Base-by-base conservation (phyloP, 176 grass and related monocot species). In the Avena atlantica region DNA sequence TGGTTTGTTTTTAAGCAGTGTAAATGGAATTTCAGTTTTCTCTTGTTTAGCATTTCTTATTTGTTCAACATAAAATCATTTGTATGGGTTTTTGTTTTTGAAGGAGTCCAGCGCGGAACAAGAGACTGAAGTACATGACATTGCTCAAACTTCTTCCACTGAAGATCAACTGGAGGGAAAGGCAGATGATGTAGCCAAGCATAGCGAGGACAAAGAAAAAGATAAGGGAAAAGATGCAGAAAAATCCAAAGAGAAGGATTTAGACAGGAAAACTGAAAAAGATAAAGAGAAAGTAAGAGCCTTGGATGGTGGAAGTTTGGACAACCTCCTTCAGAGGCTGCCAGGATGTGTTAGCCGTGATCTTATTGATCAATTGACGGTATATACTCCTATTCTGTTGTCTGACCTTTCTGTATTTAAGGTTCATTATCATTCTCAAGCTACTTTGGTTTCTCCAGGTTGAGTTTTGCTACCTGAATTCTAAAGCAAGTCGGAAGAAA, bases 401-500 rank as follows among this genome's bases (percentile, higher is more conserved):
- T 77, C 55, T 70, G 61, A 82, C 45, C 71, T 78, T 15, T 57
- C 12, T 36, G 24, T 15, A 55, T 57, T 53, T 67, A 61, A 60
- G 55, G 69, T 6, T 65, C 45, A 66, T 79, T 90, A 49, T 78
- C 67, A 66, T 88, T 66, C 66, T 49, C 17, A 84, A 89, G 45
- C 71, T 71, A 86, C 25, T 81, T 87, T 49, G 8, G 36, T 85
- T 90, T 76, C 58, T 25, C 17, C 92, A 99, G 97, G 97, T 99
- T 76, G 97, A 99, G 76, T 99, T 99, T 88, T 99, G 97, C 87
- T 99, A 99, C 89, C 85, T 96, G 27, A 99, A 99, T 74, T 93
- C 97, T 67, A 99, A 99, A 96, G 83, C 93, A 93, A 96, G 88
- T 75, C 90, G 97, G 74, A 99, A 99, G 94, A 99, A 96, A 89